Evolutionary conservation across 2,329 filamentous ascomycete genomes (phyloP), one percentile per base, ranked within the genome.

Genomic region (Colletotrichum sp.): DNA sequence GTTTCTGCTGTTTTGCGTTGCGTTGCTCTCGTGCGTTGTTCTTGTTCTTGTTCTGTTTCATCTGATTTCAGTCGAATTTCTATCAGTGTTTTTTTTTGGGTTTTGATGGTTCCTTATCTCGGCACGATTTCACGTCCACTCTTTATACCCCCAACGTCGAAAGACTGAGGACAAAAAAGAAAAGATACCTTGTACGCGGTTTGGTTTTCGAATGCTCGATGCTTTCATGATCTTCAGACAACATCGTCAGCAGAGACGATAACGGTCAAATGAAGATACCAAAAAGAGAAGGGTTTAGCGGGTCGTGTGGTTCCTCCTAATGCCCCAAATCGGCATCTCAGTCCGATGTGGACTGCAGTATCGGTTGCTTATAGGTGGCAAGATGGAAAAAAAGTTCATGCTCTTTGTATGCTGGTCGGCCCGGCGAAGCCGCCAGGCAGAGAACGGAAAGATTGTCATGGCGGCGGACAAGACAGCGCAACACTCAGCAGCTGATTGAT

Each of bases 1-100:
- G 68, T 79, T 78, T 79, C 80, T 80, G 79, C 75, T 82, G 43
- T 51, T 51, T 51, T 51, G 43, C 43, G n/a, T 51, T 51, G 43
- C 43, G 43, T 51, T n/a, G n/a, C n/a, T 82, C 79, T 75, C 57
- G 79, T 76, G 75, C 74, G 76, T 75, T 82, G 81, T 73, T 73
- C 75, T 68, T 68, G 66, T 73, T 69, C 75, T 79, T 68, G 66
- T 73, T 69, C 76, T 79, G 76, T 76, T 76, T 77, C 76, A 47
- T 74, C 66, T 77, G 67, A 78, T 71, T 70, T 69, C 70, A 64
- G 21, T 62, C 61, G 70, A 54, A 33, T 59, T 69, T 76, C 67
- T 76, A 66, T 24, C 6, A 51, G n/a, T 51, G n/a, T 61, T 66
- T 61, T 72, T 72, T 76, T 76, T 74, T 76, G 64, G 36, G 74